Evolutionary conservation across 2,329 filamentous ascomycete species (phyloP), one percentile per base, ranked within the genome.

Genomic region (Aspergillus pseudoglaucus): DNA sequence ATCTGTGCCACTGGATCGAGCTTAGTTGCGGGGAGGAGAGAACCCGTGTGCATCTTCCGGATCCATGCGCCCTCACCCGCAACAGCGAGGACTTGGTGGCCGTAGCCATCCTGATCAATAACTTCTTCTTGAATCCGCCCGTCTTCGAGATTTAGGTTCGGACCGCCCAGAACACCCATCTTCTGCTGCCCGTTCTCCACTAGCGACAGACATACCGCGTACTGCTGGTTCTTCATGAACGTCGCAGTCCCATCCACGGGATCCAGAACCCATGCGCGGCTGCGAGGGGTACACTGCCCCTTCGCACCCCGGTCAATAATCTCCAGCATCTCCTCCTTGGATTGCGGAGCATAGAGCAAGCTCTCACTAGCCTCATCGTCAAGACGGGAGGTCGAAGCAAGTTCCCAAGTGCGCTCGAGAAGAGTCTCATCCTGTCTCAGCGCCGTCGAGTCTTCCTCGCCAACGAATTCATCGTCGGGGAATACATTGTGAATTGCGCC

Each of bases 231-330:
- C 35, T 67, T 67, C 53, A 85, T 75, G 49, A 83, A 85, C 0
- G 80, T 78, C 14, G 76, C 77, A 1, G 82, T 85, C 25, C 82
- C 82, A 54, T 85, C 82, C 6, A 85, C 77, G 0, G 82, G 82
- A 57, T 85, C 82, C 60, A 85, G 75, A 25, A 81, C 75, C 82
- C 82, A 85, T 45, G 79, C 73, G 1, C 75, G 67, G 2, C 64
- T 74, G 51, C 54, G 68, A 51, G 58, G 60, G 4, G 62, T 65
- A 41, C 66, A 67, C 8, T 62, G 53, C 1, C 73, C 74, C 2
- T 67, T 59, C 0, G 72, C 76, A 2, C 82, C 82, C 10, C 77
- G 65, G 59, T 84, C 81, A 57, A 85, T 82, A n/a, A 78, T 57
- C n/a, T 76, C 66, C 10, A 84, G 72, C 74, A 84, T 79, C 47